phyloP scores from a whole-genome alignment of 257 asterid species.

The Mitragyna speciosa region DNA sequence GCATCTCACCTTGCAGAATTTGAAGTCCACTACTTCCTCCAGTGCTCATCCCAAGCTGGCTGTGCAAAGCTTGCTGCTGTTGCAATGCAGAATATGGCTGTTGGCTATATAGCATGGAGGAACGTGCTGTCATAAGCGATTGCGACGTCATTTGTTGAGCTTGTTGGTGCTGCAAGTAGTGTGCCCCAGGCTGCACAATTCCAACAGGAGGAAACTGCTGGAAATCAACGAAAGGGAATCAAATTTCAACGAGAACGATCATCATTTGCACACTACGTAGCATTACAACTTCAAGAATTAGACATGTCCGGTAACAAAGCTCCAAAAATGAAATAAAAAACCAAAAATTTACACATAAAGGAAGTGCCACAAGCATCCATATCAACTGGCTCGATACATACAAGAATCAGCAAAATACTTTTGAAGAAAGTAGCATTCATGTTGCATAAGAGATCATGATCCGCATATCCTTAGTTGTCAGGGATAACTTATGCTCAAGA shows the following conservation, averaged over 20 bases:
- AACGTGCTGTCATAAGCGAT: conserved; percentile 77
- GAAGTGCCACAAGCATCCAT: background rate
- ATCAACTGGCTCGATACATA: background rate
- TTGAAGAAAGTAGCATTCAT: background rate
- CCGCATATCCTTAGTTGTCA: background rate
- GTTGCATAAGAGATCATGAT: too few relatives aligned
- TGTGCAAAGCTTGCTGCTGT: conserved; percentile 67
- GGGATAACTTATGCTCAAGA: background rate
- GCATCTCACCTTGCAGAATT: conserved; percentile 80
- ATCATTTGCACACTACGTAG: background rate
- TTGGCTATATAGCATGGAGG: conserved; percentile 74
- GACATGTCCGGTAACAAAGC: background rate
- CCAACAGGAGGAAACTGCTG: conserved; percentile 59
- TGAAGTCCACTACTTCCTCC: conserved; percentile 56
- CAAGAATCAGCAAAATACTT: background rate
- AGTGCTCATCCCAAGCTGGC: conserved; percentile 68
- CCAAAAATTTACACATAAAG: background rate
- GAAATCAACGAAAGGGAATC: background rate
- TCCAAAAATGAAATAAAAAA: background rate
- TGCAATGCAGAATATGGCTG: conserved; percentile 74
- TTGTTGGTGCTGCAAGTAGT: conserved; percentile 72
- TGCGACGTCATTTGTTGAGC: conserved; percentile 76
- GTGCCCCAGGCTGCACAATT: conserved; percentile 65
- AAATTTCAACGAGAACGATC: background rate
- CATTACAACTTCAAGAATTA: background rate